Evolutionary conservation across 176 grass and related monocot species (phyloP), one percentile per base, ranked within the genome.

Genomic region (Phoenix dactylifera): DNA sequence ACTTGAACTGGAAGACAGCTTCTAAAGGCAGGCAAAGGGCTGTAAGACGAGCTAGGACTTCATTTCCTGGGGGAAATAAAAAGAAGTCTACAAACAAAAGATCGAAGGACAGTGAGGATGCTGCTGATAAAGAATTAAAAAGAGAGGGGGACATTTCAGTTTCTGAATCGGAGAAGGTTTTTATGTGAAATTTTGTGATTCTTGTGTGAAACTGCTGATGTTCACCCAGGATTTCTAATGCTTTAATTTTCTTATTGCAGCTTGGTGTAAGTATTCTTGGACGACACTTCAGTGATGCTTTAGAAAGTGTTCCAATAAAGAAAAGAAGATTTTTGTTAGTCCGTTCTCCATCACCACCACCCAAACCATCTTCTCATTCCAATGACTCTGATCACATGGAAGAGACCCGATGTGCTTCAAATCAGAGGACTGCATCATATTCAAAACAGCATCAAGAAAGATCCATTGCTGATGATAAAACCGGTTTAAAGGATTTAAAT

Each of bases 161-260:
- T 17, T 98, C 93, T 56, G 84, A 88, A 76, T 98, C 81, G 55
- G 93, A 92, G 67, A 88, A 98, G 87, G 93, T 97, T 59, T 52
- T 83, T 82, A 30, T 26, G 72, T 87, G 50, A 50, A 16, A 25
- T 60, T n/a, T 50, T 66, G 72, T 56, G 28, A 65, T 50, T 44
- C 35, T 14, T 44, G 35, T 3, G 35, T 44, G 35, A 44, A 44
- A 44, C 35, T 44, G 35, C 10, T 44, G 35, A 44, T 44, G 9
- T 44, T 44, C 1, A 2, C 9, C 19, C 16, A 65, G 49, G 14
- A 73, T 77, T 25, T 28, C 71, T 64, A 76, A 85, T 62, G 15
- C 22, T 72, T 53, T 18, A 68, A 25, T 84, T 66, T 20, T 64
- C 25, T 64, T 4, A 29, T 59, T 76, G 63, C 73, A 98, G 94